Percentiles rank a stretch among this genome's conserved stretches.
These are phyloP conservation scores for Candida hispaniensis DNA, from an alignment of 805 yeast genomes.

Conservation along the genomic window DNA sequence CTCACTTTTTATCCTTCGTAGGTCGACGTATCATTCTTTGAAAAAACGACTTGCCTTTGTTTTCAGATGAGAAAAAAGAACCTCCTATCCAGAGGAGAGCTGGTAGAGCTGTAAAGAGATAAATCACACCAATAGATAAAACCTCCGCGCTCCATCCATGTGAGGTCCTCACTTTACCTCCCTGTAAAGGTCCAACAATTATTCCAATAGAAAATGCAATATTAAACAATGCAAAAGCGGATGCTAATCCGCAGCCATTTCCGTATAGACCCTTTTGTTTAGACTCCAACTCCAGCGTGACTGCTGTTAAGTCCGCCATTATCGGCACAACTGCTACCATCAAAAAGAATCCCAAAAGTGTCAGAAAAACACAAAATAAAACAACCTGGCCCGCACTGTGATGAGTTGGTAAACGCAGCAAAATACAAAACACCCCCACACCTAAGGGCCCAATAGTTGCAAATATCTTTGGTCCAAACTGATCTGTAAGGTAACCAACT, in stretches of 20 bases:
- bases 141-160: constrained; percentile 24
- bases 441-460: constrained; percentile 22
- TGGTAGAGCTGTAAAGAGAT: constrained; percentile 20
- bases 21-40: constrained; percentile 4
- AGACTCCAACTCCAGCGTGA: constrained; percentile 22
- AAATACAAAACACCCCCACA: constrained; percentile 18
- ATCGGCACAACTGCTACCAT: constrained; percentile 23
- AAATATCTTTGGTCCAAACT: constrained; percentile 24
- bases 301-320: constrained; percentile 26
- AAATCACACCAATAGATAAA: constrained; percentile 21
- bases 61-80: constrained; percentile 12
- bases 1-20: constrained; percentile 5
- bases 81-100: constrained; percentile 26
- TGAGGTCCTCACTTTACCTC: constrained; percentile 22
- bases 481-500: constrained; percentile 24
- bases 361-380: constrained; percentile 24
- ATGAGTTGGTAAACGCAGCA: constrained; percentile 25
- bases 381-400: constrained; percentile 22
- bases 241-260: constrained; percentile 27
- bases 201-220: constrained; percentile 28
- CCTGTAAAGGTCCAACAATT: constrained; percentile 28
- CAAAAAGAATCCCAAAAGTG: constrained; percentile 23
- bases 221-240: constrained; percentile 29
- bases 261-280: constrained; percentile 26
- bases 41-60: constrained; percentile 4